phyloP scores from a whole-genome alignment of 169 alveolate species.

The Cyclospora cayetanensis region DNA sequence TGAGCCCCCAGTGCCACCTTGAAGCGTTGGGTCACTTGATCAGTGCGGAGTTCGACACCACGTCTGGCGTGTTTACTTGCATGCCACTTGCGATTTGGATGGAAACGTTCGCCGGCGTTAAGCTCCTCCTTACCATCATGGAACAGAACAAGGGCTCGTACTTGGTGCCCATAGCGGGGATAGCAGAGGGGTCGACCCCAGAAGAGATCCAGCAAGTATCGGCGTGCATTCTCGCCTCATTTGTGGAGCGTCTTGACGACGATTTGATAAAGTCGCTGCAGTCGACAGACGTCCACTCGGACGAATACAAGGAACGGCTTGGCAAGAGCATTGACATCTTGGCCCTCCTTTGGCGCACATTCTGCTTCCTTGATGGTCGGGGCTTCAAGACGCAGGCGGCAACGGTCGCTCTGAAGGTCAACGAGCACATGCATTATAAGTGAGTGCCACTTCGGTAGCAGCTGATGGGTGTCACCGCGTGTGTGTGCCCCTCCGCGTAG shows the following conservation, averaged over 20 bases:
- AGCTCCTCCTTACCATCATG: constrained; percentile 10
- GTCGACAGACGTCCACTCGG: constrained; percentile 88
- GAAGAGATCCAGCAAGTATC: constrained; percentile 45
- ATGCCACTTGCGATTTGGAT: constrained; percentile 86
- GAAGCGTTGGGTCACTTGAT: constrained; percentile 89
- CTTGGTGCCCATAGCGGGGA: constrained; percentile 26
- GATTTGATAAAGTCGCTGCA: constrained; percentile 78
- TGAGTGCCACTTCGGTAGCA: constrained; percentile 76
- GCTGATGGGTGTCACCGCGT: neutral
- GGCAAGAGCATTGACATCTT: constrained; percentile 74
- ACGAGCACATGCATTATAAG: constrained; percentile 88
- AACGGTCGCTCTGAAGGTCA: constrained; percentile 79
- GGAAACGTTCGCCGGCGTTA: constrained; percentile 73
- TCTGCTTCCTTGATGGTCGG: constrained; percentile 76
- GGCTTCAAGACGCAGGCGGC: constrained; percentile 79
- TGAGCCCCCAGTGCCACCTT: constrained; percentile 78
- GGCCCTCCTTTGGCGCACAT: constrained; percentile 78
- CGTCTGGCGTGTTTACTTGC: constrained; percentile 88
- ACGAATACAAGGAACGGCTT: constrained; percentile 68
- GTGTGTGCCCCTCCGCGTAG: neutral
- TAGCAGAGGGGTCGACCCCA: constrained; percentile 19
- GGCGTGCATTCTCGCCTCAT: constrained; percentile 63
- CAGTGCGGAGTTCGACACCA: constrained; percentile 89
- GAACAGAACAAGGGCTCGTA: constrained; percentile 12
- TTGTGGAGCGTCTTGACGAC: constrained; percentile 78